Conservation (phyloP, 78 protist genomes). For the Reticulomyxa filosa region DNA sequence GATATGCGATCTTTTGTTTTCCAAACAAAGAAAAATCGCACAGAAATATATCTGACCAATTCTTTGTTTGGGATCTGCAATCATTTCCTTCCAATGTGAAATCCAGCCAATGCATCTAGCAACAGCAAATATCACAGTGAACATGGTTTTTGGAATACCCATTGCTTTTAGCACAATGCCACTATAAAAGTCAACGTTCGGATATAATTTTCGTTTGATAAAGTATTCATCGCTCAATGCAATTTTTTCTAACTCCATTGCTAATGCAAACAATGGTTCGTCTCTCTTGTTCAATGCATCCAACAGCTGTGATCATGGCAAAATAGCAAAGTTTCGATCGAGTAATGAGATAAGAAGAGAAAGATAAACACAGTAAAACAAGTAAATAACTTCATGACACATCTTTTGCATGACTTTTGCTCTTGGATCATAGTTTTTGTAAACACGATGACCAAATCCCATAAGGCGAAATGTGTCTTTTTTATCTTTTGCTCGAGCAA, state of each 20-base stretch:
- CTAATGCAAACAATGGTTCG: too few species aligned
- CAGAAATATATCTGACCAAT: too few species aligned
- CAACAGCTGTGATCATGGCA: too few species aligned
- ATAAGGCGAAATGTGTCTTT: neutral
- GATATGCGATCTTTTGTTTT: too few species aligned
- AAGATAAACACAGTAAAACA: too few species aligned
- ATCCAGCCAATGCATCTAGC: constrained; percentile 29
- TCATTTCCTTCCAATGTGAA: constrained; percentile 17
- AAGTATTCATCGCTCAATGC: neutral
- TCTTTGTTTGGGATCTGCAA: neutral
- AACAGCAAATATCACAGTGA: constrained; percentile 27
- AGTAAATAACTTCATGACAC: too few species aligned
- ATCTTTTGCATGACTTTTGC: too few species aligned
- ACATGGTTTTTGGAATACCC: constrained; percentile 17
- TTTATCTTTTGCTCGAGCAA: constrained; percentile 1
- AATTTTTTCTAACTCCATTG: neutral
- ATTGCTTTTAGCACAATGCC: constrained; percentile 8
- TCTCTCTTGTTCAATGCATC: too few species aligned
- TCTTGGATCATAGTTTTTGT: constrained; percentile 2
- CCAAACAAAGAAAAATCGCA: too few species aligned
- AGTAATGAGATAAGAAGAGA: too few species aligned
- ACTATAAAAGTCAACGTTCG: constrained; percentile 40
- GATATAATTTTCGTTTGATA: constrained; percentile 33
- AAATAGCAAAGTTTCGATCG: too few species aligned
- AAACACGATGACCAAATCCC: constrained; percentile 6